Percentiles rank a stretch among this genome's conserved stretches.
Conservation (phyloP, 345 rosid species). For the Nephelium lappaceum region DNA sequence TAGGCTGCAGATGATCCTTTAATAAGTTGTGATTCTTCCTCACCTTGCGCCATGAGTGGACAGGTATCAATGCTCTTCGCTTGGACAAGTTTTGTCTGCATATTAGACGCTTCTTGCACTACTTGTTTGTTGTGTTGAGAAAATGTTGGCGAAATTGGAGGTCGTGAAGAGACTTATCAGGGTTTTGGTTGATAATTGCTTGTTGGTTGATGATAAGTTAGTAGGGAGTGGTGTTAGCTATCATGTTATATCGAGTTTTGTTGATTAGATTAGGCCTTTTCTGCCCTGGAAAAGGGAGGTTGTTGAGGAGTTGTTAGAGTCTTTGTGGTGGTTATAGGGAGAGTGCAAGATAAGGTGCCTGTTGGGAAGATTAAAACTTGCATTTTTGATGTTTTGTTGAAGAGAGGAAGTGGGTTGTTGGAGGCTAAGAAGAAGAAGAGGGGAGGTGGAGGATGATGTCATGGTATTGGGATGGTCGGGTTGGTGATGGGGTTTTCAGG, state of each 20-base stretch:
- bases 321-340: conserved; percentile 55
- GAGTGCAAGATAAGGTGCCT: conserved; percentile 64
- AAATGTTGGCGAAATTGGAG: conserved; percentile 64
- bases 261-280: conserved; percentile 73
- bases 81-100: conserved; percentile 86
- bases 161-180: conserved; percentile 47
- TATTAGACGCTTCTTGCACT: conserved; percentile 71
- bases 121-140: conserved; percentile 49
- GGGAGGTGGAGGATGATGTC: conserved; percentile 53
- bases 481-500: conserved; percentile 57
- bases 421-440: conserved; percentile 52
- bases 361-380: conserved; percentile 69
- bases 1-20: too few species aligned
- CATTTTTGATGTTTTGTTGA: conserved; percentile 65
- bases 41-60: conserved; percentile 97
- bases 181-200: conserved; percentile 49
- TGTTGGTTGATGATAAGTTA: conserved; percentile 56
- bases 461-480: conserved; percentile 54
- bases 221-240: conserved; percentile 82
- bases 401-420: conserved; percentile 57
- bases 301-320: conserved; percentile 45
- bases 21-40: too few species aligned
- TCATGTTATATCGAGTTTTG: conserved; percentile 67
- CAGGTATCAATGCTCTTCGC: conserved; percentile 77
- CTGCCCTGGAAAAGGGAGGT: conserved; percentile 60